These are phyloP conservation scores for Claviceps paspali DNA, from an alignment of 2,329 filamentous ascomycete genomes.

Conservation along the genomic window DNA sequence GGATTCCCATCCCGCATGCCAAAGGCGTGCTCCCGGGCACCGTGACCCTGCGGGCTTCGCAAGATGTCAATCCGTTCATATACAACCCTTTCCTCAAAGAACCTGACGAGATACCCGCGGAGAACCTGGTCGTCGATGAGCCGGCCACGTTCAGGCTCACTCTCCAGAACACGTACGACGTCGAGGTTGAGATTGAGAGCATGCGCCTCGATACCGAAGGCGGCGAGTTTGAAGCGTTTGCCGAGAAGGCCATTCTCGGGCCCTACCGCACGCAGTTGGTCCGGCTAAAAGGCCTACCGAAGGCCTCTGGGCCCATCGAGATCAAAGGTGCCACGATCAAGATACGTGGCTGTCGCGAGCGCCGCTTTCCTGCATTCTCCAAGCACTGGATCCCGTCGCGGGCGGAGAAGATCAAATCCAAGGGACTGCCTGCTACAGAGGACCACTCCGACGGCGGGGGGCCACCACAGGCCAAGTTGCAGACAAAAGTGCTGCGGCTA, in stretches of 20 bases:
- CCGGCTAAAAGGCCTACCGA: slow-evolving; percentile 53
- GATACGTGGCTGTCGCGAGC: slow-evolving; percentile 66
- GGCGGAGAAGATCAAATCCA: slow-evolving; percentile 61
- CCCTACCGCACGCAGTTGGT: slow-evolving; percentile 74
- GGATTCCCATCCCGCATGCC: slow-evolving; percentile 51
- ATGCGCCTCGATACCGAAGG: slow-evolving; percentile 62
- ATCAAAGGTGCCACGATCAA: slow-evolving; percentile 68
- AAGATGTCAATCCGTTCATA: slow-evolving; percentile 70
- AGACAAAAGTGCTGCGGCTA: slow-evolving; percentile 39
- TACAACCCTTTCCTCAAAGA: slow-evolving; percentile 84
- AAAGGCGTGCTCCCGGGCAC: slow-evolving; percentile 37
- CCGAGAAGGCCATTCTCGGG: slow-evolving; percentile 54
- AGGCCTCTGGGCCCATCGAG: slow-evolving; percentile 49
- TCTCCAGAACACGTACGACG: slow-evolving; percentile 86
- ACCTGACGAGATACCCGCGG: slow-evolving; percentile 40
- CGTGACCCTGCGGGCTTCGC: slow-evolving; percentile 34
- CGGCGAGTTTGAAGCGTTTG: slow-evolving; percentile 50
- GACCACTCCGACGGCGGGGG: slow-evolving; percentile 22
- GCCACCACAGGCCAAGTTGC: slow-evolving; percentile 27
- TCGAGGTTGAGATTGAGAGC: slow-evolving; percentile 79
- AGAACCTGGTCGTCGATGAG: slow-evolving; percentile 69
- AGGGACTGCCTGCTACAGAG: slow-evolving; percentile 47
- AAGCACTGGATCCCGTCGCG: slow-evolving; percentile 58
- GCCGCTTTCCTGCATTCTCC: slow-evolving; percentile 70
- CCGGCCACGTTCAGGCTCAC: slow-evolving; percentile 63